Conservation (phyloP, 2,329 filamentous ascomycete species). For the Curvularia verruculosa region DNA sequence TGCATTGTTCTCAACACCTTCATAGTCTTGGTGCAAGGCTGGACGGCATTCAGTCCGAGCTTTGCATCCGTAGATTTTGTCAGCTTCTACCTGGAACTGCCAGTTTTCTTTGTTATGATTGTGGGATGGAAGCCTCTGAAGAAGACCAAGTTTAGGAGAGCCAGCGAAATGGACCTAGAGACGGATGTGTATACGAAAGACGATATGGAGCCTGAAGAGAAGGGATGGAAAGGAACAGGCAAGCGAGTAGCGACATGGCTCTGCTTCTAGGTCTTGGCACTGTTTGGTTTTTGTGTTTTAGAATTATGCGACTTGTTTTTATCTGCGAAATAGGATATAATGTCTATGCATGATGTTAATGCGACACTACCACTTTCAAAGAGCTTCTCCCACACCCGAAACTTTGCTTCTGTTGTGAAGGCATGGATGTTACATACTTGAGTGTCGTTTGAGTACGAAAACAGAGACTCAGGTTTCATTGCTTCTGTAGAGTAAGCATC, state of each 20-base stretch:
- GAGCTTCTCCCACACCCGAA: not conserved
- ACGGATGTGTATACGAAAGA: slow-evolving; percentile 43
- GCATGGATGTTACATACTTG: not conserved
- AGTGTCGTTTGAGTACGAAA: no score
- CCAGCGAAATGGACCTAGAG: slow-evolving; percentile 38
- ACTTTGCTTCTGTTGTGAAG: not conserved
- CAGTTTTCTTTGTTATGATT: slow-evolving; percentile 39
- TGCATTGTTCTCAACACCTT: slow-evolving; percentile 37
- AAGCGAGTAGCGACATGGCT: slow-evolving; percentile 39
- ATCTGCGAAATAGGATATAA: not conserved
- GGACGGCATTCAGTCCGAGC: slow-evolving; percentile 60
- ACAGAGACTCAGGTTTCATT: no score
- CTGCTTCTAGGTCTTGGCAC: slow-evolving; percentile 24
- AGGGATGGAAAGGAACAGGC: slow-evolving; percentile 25
- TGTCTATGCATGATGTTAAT: not conserved
- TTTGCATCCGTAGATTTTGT: slow-evolving; percentile 56
- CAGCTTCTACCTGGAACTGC: slow-evolving; percentile 55
- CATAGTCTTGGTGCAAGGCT: slow-evolving; percentile 41
- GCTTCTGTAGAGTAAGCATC: no score
- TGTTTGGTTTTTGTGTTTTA: not conserved
- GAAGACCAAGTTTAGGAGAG: slow-evolving; percentile 34
- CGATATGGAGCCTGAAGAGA: slow-evolving; percentile 34
- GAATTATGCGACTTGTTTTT: fast-evolving
- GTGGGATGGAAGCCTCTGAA: slow-evolving; percentile 39
- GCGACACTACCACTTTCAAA: not conserved